Evolutionary conservation across 2,329 filamentous ascomycete genomes (phyloP).

Genomic region (Aspergillus chevalieri): DNA sequence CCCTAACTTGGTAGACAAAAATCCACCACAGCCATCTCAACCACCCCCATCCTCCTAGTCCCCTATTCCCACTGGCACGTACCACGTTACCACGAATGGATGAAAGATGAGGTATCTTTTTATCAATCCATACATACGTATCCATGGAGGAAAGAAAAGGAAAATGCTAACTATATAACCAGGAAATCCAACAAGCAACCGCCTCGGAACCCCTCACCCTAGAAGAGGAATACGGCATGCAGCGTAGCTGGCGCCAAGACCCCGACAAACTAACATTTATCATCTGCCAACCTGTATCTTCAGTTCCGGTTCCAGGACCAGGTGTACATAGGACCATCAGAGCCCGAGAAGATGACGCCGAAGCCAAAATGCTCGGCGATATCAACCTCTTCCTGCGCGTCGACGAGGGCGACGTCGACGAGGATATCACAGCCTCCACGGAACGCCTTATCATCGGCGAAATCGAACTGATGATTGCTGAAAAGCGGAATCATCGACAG

Average conservation of each 20-base stretch:
- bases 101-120: slow-evolving; percentile 64
- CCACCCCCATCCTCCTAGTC: slow-evolving; percentile 64
- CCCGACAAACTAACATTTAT: slow-evolving; percentile 91
- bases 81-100: slow-evolving; percentile 78
- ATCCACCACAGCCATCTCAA: slow-evolving; percentile 55
- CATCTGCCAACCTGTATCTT: slow-evolving; percentile 53
- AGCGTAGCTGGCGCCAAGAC: slow-evolving; percentile 75
- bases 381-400: slow-evolving; percentile 73
- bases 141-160: neutral
- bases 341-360: slow-evolving; percentile 47
- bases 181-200: slow-evolving; percentile 72
- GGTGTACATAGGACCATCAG: neutral
- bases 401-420: slow-evolving; percentile 47
- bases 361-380: slow-evolving; percentile 62
- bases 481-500: slow-evolving; percentile 46
- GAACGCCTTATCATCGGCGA: slow-evolving; percentile 18
- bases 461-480: slow-evolving; percentile 12
- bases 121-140: slow-evolving; percentile 15
- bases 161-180: slow-evolving; percentile 5
- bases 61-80: slow-evolving; percentile 82
- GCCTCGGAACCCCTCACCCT: slow-evolving; percentile 79
- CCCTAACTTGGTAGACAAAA: neutral
- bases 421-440: neutral
- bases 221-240: slow-evolving; percentile 82
- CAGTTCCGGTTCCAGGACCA: neutral